Base-by-base conservation (phyloP, 2,329 filamentous ascomycete species). In the Fusarium gaditjirri region DNA sequence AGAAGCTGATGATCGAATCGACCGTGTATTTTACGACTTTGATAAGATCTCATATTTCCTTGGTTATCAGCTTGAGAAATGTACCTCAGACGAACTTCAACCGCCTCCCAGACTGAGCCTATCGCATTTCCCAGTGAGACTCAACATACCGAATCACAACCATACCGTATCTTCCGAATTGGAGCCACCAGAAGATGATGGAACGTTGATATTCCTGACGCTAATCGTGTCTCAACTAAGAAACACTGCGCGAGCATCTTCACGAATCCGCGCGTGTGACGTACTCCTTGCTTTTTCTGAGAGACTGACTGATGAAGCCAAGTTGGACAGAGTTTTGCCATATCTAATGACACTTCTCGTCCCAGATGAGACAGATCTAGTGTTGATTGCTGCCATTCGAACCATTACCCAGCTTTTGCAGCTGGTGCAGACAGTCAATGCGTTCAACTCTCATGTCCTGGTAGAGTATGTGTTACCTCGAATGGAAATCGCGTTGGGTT, bases 1-100 rank as follows among this genome's bases (percentile, higher is more conserved):
- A 67, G 94, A 98, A 80, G 91, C 94, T 2, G 96, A 99, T 80
- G 94, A 98, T 73, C 90, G 96, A 44, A 98, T 99, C 77, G 94
- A 98, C 76, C 90, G 94, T 46, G 92, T 99, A 2, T 98, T 93
- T 78, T 90, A 93, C 75, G 96, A 99, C 78, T 98, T 98, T 82
- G 96, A 99, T 80, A 99, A 98, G 81, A 97, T 99, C 57, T 94
- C 95, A 0, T 97, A 97, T 78, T 97, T 97, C 64, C 87, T 99
- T 3, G 95, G 94, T 19, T 94, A 94, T 68, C 88, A 89, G 33
- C 85, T 90, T 46, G 86, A 86, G 43, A 81, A 83, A 49, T 77
- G 81, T 36, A 73, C 67, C 8, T 73, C 77, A 5, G 77, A 81
- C 19, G 73, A 78, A 16, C 41, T 75, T 19, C 65, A 70, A n/a